Evolutionary conservation across 2,329 filamentous ascomycete species (phyloP).

Genomic region (Fusarium phyllophilum): DNA sequence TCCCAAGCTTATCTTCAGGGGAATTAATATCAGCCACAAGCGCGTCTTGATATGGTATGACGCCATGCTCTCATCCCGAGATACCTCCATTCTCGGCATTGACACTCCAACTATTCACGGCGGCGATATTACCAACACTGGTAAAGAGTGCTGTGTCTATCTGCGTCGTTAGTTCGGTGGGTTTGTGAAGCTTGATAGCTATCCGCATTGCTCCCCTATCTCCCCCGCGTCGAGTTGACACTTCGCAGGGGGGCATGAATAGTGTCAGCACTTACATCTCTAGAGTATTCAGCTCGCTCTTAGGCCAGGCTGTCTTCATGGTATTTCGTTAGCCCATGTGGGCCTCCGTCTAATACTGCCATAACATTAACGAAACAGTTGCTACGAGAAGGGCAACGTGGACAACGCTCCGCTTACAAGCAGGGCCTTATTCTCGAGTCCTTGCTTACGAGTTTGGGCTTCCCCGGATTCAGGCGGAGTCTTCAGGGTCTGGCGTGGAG

Average conservation of each 20-base stretch:
- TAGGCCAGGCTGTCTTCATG: conserved; percentile 38
- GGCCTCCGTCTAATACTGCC: not conserved
- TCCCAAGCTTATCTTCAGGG: conserved; percentile 33
- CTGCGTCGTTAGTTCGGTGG: conserved; percentile 62
- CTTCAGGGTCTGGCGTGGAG: not conserved
- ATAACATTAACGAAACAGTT: not conserved
- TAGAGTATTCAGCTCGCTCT: conserved; percentile 27
- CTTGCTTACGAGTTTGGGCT: not conserved
- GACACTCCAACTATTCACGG: conserved; percentile 51
- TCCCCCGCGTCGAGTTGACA: not conserved
- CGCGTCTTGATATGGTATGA: conserved; percentile 56
- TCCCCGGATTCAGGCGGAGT: not conserved
- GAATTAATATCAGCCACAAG: conserved; percentile 44
- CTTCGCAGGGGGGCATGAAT: conserved; percentile 63
- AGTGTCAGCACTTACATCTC: conserved; percentile 51
- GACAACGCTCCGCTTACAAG: not conserved
- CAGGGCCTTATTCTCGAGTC: not conserved
- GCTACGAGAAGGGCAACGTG: not conserved
- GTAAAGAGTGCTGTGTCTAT: conserved; percentile 69
- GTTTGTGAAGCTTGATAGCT: conserved; percentile 66
- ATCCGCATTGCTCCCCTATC: conserved; percentile 53
- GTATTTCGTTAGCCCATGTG: not conserved
- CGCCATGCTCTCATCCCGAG: conserved; percentile 38
- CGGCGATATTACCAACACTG: conserved; percentile 72
- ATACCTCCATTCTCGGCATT: conserved; percentile 32